phyloP scores from a whole-genome alignment of 163 green algal species.

The Scenedesmus sp. region DNA sequence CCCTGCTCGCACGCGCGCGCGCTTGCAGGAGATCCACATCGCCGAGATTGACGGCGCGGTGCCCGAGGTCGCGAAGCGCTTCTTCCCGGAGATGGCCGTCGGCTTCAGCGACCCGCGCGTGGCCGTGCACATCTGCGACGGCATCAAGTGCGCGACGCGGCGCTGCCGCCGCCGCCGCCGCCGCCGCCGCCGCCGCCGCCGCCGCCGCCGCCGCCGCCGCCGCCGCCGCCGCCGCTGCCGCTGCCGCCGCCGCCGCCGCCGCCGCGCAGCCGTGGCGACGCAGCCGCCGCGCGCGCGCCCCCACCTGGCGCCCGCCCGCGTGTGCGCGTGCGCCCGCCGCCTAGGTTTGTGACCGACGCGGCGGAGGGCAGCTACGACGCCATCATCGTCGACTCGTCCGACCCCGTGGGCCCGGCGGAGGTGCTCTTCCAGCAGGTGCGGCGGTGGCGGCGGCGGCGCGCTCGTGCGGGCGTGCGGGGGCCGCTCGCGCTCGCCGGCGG shows the following conservation, averaged over 20 bases:
- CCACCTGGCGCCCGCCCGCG: no score
- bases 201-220: no score
- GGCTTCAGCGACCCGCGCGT: constrained; percentile 95
- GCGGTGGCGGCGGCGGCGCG: background rate
- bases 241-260: no score
- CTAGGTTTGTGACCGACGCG: constrained; percentile 72
- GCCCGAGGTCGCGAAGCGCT: constrained; percentile 89
- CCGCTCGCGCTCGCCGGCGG: background rate
- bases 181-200: background rate
- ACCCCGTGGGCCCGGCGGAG: constrained; percentile 96
- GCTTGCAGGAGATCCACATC: constrained; percentile 93
- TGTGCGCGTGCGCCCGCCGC: constrained; percentile 1
- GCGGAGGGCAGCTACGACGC: constrained; percentile 89
- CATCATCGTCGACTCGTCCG: constrained; percentile 99
- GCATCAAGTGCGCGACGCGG: constrained; percentile 81
- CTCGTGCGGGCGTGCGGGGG: background rate
- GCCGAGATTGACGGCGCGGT: constrained; percentile 98
- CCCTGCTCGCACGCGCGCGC: constrained; percentile 3
- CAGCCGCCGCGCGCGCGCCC: no score
- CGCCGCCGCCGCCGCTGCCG: no score
- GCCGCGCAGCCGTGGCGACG: background rate
- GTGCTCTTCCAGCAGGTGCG: constrained; percentile 94
- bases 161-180: background rate
- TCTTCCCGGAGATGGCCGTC: constrained; percentile 86
- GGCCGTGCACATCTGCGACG: constrained; percentile 84